Evolutionary conservation across 2,329 filamentous ascomycete genomes (phyloP), one percentile per base, ranked within the genome.

Genomic region (Botryotinia calthae): DNA sequence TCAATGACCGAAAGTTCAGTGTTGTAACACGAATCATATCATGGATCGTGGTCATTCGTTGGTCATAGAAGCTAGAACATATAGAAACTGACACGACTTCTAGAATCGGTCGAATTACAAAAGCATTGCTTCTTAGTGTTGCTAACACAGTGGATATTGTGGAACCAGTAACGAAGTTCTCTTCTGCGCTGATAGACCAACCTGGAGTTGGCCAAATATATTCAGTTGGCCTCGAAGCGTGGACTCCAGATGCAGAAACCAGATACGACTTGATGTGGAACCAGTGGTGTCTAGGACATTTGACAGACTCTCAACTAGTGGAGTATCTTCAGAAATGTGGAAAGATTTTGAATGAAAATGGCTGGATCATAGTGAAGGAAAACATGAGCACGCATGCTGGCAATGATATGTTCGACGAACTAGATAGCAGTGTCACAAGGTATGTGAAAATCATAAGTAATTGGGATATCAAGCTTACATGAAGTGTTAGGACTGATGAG

Each of bases 241-340:
- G 93, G 93, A 84, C 86, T 0, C 82, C 78, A 0, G 78, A 79
- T 63, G 79, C 82, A 10, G 79, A 80, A 31, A 78, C 82, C 14
- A 81, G 82, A 66, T 98, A 98, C 82, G 91, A 95, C 80, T 81
- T 97, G 63, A 89, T 98, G 74, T 97, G 93, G 93, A 91, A 88
- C 70, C 95, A 98, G 82, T 97, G 95, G 94, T 98, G 94, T 81
- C 82, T 95, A 12, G 92, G 93, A 37, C 91, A 98, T 81, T 84
- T 97, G 71, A 94, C 88, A 0, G 94, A 97, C 80, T 82, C 82
- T 12, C 89, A 97, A 80, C 80, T 98, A 6, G 84, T 92, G 1
- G 83, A 83, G 2, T 97, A 91, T 78, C 82, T 98, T 25, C 77
- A 83, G 72, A 85, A 88, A 40, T 93, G 93, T 80, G 86, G 85